Base-by-base conservation (phyloP, 2,329 filamentous ascomycete species). In the Lachnum nothofagi region DNA sequence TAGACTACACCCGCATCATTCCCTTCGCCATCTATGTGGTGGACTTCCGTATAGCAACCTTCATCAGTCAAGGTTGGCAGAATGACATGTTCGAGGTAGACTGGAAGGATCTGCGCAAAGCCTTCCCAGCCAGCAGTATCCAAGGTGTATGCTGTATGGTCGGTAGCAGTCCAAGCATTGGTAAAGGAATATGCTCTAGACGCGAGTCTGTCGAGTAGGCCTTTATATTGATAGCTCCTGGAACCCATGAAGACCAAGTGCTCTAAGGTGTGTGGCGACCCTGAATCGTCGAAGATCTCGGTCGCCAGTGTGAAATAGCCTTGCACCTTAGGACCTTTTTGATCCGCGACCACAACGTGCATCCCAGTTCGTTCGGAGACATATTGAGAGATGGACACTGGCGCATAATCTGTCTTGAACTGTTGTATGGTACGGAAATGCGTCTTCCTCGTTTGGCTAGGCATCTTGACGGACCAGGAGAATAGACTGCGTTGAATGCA, bases 1-100 rank as follows among this genome's bases (percentile, higher is more conserved):
- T 98, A 98, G 7, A 98, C 93, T 1, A 96, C 91, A 54, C 90
- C 93, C 35, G 93, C 93, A 76, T 98, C 93, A 55, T 97, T 86
- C 48, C 93, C 93, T 58, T 88, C 82, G 14, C 89, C 91, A 64
- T 98, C 89, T 47, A 98, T 80, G 66, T 98, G 93, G 71, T 95
- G 90, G 1, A 98, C 93, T 68, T 98, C 93, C 2, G 93, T 98
- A 57, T 91, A 85, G 65, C 94, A 96, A 9, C 83, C 89, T 48
- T 91, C 86, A 67, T 98, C 91, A 1, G 91, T 97, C 52, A 98
- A 75, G 6, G 89, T 95, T 0, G 93, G 93, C 7, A 94, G 74
- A 54, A 98, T 80, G 25, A 98, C 78, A 70, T 98, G 93, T 68
- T 98, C 94, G 1, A 98, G 78, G 60, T 98, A 98, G 34, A 97